Evolutionary conservation across 345 rosid genomes (phyloP).

Genomic region (Salix suchowensis): DNA sequence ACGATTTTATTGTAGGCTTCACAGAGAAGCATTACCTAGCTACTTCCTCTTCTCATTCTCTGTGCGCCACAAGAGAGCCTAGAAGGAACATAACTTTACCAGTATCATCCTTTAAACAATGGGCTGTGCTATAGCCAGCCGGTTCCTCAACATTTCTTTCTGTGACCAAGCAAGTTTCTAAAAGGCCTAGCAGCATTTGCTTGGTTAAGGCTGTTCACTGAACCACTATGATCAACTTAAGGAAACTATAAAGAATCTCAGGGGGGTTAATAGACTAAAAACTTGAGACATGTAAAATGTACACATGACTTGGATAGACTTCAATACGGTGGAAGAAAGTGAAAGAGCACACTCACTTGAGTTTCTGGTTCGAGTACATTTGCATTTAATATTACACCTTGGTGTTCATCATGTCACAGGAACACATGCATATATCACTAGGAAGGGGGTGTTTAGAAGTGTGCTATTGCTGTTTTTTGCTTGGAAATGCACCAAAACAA

Average conservation of each 20-base stretch:
- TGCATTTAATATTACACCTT: too few relatives aligned
- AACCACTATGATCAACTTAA: neutral
- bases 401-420: neutral
- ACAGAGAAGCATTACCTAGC: neutral
- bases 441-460: too few relatives aligned
- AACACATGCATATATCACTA: neutral
- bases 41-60: neutral
- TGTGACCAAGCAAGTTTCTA: neutral
- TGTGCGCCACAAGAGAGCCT: neutral
- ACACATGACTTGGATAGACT: too few relatives aligned
- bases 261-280: neutral
- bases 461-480: too few relatives aligned
- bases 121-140: neutral
- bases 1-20: neutral
- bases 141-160: neutral
- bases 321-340: too few relatives aligned
- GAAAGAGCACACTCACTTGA: neutral
- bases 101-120: neutral
- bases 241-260: neutral
- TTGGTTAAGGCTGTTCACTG: too few relatives aligned
- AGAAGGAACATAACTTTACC: neutral
- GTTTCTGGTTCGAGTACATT: neutral
- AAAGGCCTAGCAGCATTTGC: neutral
- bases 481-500: too few relatives aligned
- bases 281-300: neutral